Evolutionary conservation across 768 basidiomycete species (phyloP), one percentile per base, ranked within the genome.

Genomic region (Trametes villosa): DNA sequence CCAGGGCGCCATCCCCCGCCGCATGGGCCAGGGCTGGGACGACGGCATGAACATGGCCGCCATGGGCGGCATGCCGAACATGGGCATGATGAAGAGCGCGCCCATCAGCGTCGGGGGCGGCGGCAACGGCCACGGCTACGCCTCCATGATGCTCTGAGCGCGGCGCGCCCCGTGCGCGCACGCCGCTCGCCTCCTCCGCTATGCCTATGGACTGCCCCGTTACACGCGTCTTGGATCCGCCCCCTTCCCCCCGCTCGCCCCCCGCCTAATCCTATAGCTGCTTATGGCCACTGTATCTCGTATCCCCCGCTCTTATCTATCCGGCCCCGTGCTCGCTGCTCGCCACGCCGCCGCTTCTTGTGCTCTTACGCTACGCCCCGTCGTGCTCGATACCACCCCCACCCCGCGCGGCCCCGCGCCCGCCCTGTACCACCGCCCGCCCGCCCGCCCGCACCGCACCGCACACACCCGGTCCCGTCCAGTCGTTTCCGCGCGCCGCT

Each of bases 101-200:
- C 71, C 79, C 11, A 77, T 81, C 59, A 60, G 63, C 62, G 76
- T 74, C 47, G 71, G 78, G 31, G 75, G 76, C 53, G 75, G 74
- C 48, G 69, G 77, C 54, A 77, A 74, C 60, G 67, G 63, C 53
- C 72, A 71, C 41, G 77, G 72, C 58, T 80, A 77, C 70, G 71
- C 72, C 31, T 67, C 76, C 59, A 78, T 80, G 74, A 65, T 80
- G 64, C 67, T 75, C 65, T 75, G 53, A 59, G 53, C 53, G 53
- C 47, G 15, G 41, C 30, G 41, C 41, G 27, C 20, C 36, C 34
- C 50, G 24, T 18, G 31, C 34, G 22, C 41, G 20, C 42, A 7
- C 24, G 20, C 41, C 51, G 26, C 53, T 22, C 45, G 22, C 46
- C 26, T 31, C 22, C 30, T 31, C 53, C 55, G 36, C 24, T 48